Evolutionary conservation across 2,329 filamentous ascomycete genomes (phyloP), one percentile per base, ranked within the genome.

Genomic region (Sarocladiaceae sp.): DNA sequence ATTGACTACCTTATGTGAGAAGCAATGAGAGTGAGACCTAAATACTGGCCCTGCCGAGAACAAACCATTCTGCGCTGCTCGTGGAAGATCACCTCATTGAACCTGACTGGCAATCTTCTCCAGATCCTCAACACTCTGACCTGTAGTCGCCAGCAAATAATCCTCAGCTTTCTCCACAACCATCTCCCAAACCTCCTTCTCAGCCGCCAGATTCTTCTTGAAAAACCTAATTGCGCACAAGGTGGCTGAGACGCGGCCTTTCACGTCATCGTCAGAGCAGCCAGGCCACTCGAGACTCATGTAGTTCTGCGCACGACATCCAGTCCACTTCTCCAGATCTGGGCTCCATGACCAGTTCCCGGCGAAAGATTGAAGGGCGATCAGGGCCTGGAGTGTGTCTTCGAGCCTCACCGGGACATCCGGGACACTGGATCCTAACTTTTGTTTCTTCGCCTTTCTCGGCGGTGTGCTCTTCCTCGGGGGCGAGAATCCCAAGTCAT

Each of bases 171-270:
- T 87, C 10, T 78, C 76, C 15, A 77, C 80, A 35, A 87, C 66
- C 71, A 88, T 70, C 55, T 84, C 83, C 84, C 84, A 88, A 6
- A 74, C 72, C 2, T 82, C 83, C 61, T 70, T 67, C 49, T 79
- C 70, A 0, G 56, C 65, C 0, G 31, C 57, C 53, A 80, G 58
- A 52, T 69, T 74, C 36, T 50, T 62, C 59, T 79, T 73, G 55
- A 88, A 55, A 37, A 57, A 69, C 3, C 59, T 53, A 2, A 68
- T 56, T 0, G 58, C 64, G 35, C 62, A 66, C 1, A 62, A 51
- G 5, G 68, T 69, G 5, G 63, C 64, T 6, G 66, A 28, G 4
- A 64, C 52, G 3, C 57, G 48, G 5, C 44, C 49, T 0, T 54
- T 52, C 13, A 54, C 49, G 2, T 53, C 49, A 0, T 55, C 23